A percentile compares a stretch with the other conserved stretches of the same genome.
phyloP scores from a whole-genome alignment of 1,284 basidiomycete genomes.

The Microbotryum lychnidis-dioicae region DNA sequence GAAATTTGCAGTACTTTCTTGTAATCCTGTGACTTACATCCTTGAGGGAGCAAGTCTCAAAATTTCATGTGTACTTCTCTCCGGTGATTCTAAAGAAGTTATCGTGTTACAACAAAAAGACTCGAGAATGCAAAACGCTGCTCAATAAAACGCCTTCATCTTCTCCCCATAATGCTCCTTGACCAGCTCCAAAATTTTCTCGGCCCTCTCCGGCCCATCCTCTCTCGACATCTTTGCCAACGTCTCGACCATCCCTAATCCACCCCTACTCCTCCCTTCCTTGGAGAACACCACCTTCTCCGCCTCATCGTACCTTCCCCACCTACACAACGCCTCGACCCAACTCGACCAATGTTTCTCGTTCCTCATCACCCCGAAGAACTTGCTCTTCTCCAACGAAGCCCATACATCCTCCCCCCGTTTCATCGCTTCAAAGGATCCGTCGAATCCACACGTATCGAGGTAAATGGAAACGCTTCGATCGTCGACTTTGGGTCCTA shows the following conservation, averaged over 20 bases:
- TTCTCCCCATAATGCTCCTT: not conserved
- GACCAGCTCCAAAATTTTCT: conserved; percentile 3
- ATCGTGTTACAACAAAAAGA: too few species aligned
- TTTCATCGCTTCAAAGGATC: conserved; percentile 21
- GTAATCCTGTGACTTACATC: too few species aligned
- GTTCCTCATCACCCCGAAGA: conserved; percentile 43
- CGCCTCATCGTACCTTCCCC: conserved; percentile 60
- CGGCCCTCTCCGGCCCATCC: not conserved
- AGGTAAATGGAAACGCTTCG: conserved; percentile 70
- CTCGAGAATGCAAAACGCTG: not conserved
- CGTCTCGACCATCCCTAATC: conserved; percentile 38
- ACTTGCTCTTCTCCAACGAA: not conserved
- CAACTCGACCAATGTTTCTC: conserved; percentile 60
- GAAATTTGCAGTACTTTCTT: too few species aligned
- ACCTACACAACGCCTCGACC: conserved; percentile 77
- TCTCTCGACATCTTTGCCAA: conserved; percentile 41
- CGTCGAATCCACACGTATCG: conserved; percentile 66
- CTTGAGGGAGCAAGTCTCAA: too few species aligned
- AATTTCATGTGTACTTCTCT: too few species aligned
- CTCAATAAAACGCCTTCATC: not conserved
- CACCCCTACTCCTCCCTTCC: conserved; percentile 29
- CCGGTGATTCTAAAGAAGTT: too few species aligned
- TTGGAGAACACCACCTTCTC: conserved; percentile 50
- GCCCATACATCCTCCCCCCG: conserved; percentile 19
- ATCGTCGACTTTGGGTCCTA: conserved; percentile 45